Evolutionary conservation across 2,329 filamentous ascomycete genomes (phyloP).

Genomic region (Xylaria sp.): DNA sequence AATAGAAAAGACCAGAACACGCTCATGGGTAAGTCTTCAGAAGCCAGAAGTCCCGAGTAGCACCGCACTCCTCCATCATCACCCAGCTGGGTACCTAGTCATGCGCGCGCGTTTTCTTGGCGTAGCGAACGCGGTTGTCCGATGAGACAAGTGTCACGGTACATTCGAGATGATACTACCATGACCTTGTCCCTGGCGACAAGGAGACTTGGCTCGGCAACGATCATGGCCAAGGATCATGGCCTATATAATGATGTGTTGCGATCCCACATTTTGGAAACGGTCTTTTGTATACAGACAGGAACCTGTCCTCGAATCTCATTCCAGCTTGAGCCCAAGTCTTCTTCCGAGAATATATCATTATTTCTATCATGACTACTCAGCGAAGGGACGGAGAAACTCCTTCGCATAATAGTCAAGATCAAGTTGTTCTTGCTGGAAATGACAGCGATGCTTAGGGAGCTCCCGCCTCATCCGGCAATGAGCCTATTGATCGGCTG

Average conservation of each 20-base stretch:
- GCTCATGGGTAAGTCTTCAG: slow-evolving; percentile 37
- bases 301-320: neutral
- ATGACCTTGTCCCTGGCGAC: no score
- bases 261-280: neutral
- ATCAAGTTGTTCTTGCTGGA: neutral
- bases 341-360: neutral
- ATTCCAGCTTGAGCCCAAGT: neutral
- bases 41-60: neutral
- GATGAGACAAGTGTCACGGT: neutral
- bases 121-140: neutral
- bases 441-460: neutral
- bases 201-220: no score
- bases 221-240: no score
- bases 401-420: neutral
- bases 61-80: neutral
- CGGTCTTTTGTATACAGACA: neutral
- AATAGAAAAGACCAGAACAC: slow-evolving; percentile 37
- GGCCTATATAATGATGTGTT: no score
- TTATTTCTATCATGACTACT: neutral
- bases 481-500: neutral
- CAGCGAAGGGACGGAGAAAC: neutral
- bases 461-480: neutral
- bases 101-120: neutral
- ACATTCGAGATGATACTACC: no score
- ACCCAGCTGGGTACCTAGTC: neutral